phyloP scores from a whole-genome alignment of 257 asterid species.

The Petunia secreta region DNA sequence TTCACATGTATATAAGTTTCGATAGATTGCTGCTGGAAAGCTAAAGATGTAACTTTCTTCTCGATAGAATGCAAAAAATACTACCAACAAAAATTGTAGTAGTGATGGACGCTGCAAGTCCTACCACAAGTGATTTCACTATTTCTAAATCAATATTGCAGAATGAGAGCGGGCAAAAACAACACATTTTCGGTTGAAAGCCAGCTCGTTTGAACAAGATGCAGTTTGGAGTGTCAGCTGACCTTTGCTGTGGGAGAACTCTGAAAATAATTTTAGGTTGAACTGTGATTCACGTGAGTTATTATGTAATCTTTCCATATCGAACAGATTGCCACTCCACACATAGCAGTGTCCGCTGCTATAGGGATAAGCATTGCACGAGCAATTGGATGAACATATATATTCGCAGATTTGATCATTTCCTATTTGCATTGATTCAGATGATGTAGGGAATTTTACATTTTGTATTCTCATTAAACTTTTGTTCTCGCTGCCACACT shows the following conservation, averaged over 20 bases:
- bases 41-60: slow-evolving; percentile 16
- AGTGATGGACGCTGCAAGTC: slow-evolving; percentile 22
- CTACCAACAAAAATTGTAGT: slow-evolving; percentile 4
- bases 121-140: background rate
- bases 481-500: slow-evolving; percentile 20
- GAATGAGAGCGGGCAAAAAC: background rate
- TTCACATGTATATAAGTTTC: no score
- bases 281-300: slow-evolving; percentile 24
- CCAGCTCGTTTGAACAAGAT: background rate
- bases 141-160: slow-evolving; percentile 26
- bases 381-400: slow-evolving; percentile 33
- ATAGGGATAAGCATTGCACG: slow-evolving; percentile 37
- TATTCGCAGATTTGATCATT: slow-evolving; percentile 28
- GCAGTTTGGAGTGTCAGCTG: slow-evolving; percentile 2
- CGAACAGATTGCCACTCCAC: slow-evolving; percentile 22
- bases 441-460: slow-evolving; percentile 29
- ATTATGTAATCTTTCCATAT: slow-evolving; percentile 1
- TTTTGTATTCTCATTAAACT: background rate
- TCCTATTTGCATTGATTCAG: slow-evolving; percentile 23
- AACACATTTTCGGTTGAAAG: background rate
- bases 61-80: slow-evolving; percentile 15
- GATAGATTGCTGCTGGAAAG: background rate
- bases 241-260: slow-evolving; percentile 5
- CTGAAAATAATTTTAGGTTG: background rate
- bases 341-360: slow-evolving; percentile 31